Percentiles rank a stretch among this genome's conserved stretches.
Conservation (phyloP, 805 yeast genomes). For the Ogataea naganishii region DNA sequence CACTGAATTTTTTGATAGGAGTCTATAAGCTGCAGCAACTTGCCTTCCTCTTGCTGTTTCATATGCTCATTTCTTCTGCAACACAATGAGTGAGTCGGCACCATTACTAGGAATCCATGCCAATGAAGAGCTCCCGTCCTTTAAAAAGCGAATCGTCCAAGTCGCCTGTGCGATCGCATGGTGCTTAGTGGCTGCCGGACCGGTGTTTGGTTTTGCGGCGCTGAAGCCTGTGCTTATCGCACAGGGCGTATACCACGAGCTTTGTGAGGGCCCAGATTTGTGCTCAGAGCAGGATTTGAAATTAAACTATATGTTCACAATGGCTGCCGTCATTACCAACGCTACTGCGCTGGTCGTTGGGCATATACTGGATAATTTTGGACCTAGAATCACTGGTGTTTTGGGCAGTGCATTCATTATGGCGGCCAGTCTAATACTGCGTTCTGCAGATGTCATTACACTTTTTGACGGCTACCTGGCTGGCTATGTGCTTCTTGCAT, state of each 20-base stretch:
- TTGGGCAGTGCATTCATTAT: conserved; percentile 58
- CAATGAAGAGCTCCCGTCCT: conserved; percentile 13
- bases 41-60: no score
- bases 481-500: conserved; percentile 72
- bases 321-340: conserved; percentile 83
- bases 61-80: not conserved
- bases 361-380: conserved; percentile 62
- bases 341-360: conserved; percentile 81
- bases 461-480: conserved; percentile 54
- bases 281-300: conserved; percentile 80
- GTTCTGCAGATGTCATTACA: conserved; percentile 13
- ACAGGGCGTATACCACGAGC: conserved; percentile 67
- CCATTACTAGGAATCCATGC: conserved; percentile 11
- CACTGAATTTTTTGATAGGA: no score
- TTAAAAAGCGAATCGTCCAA: conserved; percentile 35
- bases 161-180: conserved; percentile 68
- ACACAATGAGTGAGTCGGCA: conserved; percentile 11
- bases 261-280: conserved; percentile 33
- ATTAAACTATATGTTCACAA: conserved; percentile 73
- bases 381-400: conserved; percentile 74
- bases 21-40: no score
- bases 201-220: conserved; percentile 94
- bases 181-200: conserved; percentile 91
- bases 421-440: conserved; percentile 36
- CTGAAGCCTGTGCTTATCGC: conserved; percentile 70